Conservation (phyloP, 768 basidiomycete species). For the Macrolepiota dolichaula region DNA sequence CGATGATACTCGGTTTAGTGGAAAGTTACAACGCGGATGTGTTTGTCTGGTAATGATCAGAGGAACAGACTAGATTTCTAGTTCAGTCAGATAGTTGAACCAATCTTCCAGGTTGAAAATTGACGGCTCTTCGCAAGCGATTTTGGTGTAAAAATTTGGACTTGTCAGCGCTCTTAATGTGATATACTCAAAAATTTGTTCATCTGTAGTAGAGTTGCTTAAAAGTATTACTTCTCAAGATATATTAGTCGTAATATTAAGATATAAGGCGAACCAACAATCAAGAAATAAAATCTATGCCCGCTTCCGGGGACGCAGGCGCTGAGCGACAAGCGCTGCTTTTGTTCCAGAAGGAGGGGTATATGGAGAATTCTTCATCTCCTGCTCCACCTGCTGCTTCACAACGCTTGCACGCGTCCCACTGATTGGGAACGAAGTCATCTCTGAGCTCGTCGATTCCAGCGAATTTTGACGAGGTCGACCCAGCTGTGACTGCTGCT, state of each 20-base stretch:
- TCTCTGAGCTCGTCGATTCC: constrained; percentile 19
- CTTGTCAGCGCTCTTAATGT: too few relatives aligned
- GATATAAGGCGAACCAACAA: too few relatives aligned
- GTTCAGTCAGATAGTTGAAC: too few relatives aligned
- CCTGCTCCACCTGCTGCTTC: constrained; percentile 26
- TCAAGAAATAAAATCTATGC: background rate
- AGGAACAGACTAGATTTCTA: too few relatives aligned
- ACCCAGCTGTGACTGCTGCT: background rate
- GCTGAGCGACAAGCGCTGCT: constrained; percentile 22
- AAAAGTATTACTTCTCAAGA: background rate
- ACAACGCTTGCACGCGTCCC: constrained; percentile 36
- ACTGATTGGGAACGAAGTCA: constrained; percentile 28
- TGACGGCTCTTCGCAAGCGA: too few relatives aligned
- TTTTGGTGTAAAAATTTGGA: too few relatives aligned
- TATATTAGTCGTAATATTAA: background rate
- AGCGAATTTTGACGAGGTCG: background rate
- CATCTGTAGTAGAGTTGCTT: background rate
- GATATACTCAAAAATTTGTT: constrained; percentile 3
- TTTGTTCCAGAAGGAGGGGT: constrained; percentile 33
- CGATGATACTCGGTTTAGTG: too few relatives aligned
- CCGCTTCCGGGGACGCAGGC: background rate
- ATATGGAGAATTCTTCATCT: constrained; percentile 33
- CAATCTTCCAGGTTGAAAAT: too few relatives aligned
- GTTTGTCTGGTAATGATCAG: too few relatives aligned
- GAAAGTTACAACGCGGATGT: too few relatives aligned